phyloP scores from a whole-genome alignment of 306 rosid genomes.

The Begonia fuchsioides region DNA sequence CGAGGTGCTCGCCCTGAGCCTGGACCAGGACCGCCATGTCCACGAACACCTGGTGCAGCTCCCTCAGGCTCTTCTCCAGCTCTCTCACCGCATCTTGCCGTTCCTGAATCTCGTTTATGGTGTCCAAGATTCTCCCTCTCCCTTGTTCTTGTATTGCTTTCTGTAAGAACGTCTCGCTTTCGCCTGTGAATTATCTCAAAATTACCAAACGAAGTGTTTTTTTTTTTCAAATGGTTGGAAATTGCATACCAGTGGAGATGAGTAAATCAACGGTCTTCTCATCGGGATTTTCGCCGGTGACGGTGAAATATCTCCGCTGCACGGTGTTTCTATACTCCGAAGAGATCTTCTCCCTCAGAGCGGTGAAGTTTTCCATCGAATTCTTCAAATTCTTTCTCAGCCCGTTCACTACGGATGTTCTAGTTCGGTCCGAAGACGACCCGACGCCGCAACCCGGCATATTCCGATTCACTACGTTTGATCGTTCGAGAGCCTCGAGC shows the following conservation, averaged over 20 bases:
- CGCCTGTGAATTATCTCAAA: no score
- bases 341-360: slow-evolving; percentile 38
- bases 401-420: no score
- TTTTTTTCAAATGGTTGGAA: no score
- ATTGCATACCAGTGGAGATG: slow-evolving; percentile 51
- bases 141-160: slow-evolving; percentile 5
- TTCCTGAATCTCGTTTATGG: slow-evolving; percentile 29
- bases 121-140: slow-evolving; percentile 26
- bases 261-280: slow-evolving; percentile 63
- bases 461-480: no score
- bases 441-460: no score
- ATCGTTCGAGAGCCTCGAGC: slow-evolving; percentile 60
- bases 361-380: slow-evolving; percentile 58
- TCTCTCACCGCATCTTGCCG: slow-evolving; percentile 57
- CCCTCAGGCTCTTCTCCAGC: slow-evolving; percentile 56
- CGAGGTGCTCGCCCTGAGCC: slow-evolving; percentile 52
- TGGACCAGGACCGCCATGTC: slow-evolving; percentile 78
- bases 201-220: no score
- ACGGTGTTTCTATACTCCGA: slow-evolving; percentile 72
- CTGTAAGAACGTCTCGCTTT: no score
- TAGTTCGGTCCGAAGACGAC: no score
- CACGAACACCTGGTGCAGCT: slow-evolving; percentile 66
- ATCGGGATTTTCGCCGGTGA: slow-evolving; percentile 82
- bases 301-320: slow-evolving; percentile 70
- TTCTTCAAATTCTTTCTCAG: slow-evolving; percentile 35